Base-by-base conservation (phyloP, 2,329 filamentous ascomycete species). In the Rosellinia necatrix region DNA sequence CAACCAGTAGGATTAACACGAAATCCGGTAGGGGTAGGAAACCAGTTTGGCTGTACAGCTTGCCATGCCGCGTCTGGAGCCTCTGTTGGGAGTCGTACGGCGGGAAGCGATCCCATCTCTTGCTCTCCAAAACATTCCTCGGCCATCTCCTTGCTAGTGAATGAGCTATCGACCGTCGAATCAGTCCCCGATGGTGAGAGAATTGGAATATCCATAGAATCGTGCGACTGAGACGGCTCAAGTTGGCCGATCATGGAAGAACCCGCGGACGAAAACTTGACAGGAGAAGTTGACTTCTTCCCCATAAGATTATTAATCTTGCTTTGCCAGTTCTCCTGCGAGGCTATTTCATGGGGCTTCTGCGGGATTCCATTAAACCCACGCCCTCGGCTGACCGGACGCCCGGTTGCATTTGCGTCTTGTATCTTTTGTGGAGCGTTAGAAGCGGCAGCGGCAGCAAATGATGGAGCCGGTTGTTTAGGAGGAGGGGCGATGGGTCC, bases 121-220 rank as follows among this genome's bases (percentile, higher is more conserved):
- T 90, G 88, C 67, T 91, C 88, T 68, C 91, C 89, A 62, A 92
- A 92, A 62, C 90, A 90, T 59, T 90, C 87, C 61, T 91, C 89
- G 5, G 89, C 88, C 74, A 91, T 88, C 43, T 85, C 84, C 67
- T 87, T 89, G 3, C 85, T 85, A 13, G 78, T 78, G 17, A 81
- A 69, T 25, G 78, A 77, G 43, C 75, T 75, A 51, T 76, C 72
- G 42, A 76, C 76, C 24, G 71, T 69, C 15, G 67, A 75, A 4
- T 67, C 57, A 51, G 53, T 65, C 40, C 60, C 53, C 8, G 58
- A 64, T 58, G 57, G 68, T 55, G 62, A 75, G 8, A 87, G 90
- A 6, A 93, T 76, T 10, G 88, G 91, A 2, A 94, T 89, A 0
- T 89, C 90, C 4, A 89, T 87, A 25, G 81, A 75, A 32, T 78